Evolutionary conservation across 2,329 filamentous ascomycete species (phyloP).

Genomic region (Colletotrichum chlorophyti): DNA sequence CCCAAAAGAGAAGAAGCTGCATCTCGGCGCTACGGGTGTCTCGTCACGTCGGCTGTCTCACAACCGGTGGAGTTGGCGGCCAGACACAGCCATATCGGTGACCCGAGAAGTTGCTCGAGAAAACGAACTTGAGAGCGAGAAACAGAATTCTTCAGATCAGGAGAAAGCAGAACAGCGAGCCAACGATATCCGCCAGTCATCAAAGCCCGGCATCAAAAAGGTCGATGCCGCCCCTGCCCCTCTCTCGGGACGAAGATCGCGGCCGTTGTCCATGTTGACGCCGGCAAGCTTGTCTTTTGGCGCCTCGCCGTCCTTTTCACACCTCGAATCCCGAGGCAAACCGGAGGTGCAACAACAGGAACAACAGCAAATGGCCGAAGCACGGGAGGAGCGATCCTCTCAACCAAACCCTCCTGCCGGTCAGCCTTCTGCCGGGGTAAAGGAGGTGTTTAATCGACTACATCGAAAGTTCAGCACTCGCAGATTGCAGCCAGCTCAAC

Average conservation of each 20-base stretch:
- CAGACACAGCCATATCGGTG: constrained; percentile 5
- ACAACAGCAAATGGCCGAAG: background rate
- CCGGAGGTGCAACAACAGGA: background rate
- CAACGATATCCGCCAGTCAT: background rate
- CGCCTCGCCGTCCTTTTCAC: constrained; percentile 1
- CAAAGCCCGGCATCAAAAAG: constrained; percentile 9
- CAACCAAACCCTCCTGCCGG: background rate
- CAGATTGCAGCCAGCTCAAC: background rate
- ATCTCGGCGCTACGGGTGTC: constrained; percentile 2
- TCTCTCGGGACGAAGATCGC: background rate
- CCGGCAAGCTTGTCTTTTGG: constrained; percentile 11
- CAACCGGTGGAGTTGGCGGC: constrained; percentile 26
- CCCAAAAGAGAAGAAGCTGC: constrained; percentile 8
- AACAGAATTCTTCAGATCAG: background rate
- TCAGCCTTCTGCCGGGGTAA: constrained; percentile 4
- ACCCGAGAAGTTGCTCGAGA: constrained; percentile 14
- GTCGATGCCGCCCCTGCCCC: background rate
- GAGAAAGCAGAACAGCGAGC: background rate
- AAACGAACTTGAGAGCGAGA: background rate
- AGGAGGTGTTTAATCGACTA: constrained; percentile 15
- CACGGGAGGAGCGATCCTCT: background rate
- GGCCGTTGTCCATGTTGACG: constrained; percentile 19
- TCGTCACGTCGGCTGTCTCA: constrained; percentile 19
- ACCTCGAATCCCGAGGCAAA: background rate
- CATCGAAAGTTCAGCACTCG: constrained; percentile 5